These are phyloP conservation scores for Suhomyces chickasaworum DNA, from an alignment of 1,139 yeast genomes.

Conservation along the genomic window DNA sequence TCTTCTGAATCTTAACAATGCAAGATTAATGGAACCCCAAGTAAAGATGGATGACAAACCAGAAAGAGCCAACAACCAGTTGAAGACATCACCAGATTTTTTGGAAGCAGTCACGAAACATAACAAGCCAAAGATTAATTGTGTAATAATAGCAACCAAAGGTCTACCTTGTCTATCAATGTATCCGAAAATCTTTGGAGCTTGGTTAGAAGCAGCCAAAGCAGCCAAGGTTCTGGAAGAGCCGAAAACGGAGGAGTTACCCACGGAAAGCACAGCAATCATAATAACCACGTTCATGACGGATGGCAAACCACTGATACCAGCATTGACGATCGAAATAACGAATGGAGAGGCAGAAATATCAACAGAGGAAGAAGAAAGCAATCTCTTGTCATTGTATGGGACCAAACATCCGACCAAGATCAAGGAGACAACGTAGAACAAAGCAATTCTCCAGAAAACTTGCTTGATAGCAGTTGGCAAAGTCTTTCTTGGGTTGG, in stretches of 20 bases:
- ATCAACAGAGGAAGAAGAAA: conserved; percentile 39
- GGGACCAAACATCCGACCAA: conserved; percentile 38
- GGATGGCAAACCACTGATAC: conserved; percentile 63
- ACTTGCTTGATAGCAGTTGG: conserved; percentile 45
- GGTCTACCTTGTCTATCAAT: conserved; percentile 32
- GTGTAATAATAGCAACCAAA: conserved; percentile 32
- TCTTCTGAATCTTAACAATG: conserved; percentile 42
- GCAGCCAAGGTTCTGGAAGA: conserved; percentile 30
- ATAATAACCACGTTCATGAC: conserved; percentile 74
- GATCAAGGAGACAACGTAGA: conserved; percentile 35
- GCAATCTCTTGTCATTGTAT: conserved; percentile 34
- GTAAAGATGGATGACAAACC: conserved; percentile 44
- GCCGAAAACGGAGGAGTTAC: conserved; percentile 33
- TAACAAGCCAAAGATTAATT: conserved; percentile 31
- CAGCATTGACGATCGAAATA: conserved; percentile 59
- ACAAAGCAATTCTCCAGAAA: conserved; percentile 39
- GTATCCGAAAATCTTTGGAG: conserved; percentile 29
- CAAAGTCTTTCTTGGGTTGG: conserved; percentile 39
- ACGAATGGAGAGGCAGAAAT: conserved; percentile 56
- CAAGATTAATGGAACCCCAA: conserved; percentile 41
- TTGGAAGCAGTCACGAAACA: conserved; percentile 36
- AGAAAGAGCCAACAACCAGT: conserved; percentile 42
- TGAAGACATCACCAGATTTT: conserved; percentile 34
- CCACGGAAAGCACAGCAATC: conserved; percentile 61
- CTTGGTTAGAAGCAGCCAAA: conserved; percentile 29